phyloP scores from a whole-genome alignment of 495 filamentous ascomycete species.

The Lasiosphaeria miniovina region DNA sequence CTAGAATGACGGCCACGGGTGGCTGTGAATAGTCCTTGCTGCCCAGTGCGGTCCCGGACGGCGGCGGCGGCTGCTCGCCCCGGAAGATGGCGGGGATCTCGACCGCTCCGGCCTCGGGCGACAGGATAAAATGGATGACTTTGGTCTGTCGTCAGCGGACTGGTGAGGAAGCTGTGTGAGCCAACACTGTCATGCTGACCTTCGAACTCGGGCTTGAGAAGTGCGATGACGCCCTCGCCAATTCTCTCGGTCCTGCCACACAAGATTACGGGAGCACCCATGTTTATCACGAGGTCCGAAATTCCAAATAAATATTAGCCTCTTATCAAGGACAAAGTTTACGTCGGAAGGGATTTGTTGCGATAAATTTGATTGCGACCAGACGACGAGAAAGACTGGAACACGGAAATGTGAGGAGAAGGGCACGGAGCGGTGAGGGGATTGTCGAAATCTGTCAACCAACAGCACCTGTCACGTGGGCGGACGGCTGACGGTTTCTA shows the following conservation, averaged over 20 bases:
- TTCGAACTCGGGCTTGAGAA: background rate
- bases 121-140: constrained; percentile 2
- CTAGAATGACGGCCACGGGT: constrained; percentile 1
- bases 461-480: too few species aligned
- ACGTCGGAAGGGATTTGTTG: too few species aligned
- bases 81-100: background rate
- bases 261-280: background rate
- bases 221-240: background rate
- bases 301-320: too few species aligned
- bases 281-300: too few species aligned
- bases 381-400: too few species aligned
- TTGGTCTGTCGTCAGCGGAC: background rate
- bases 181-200: background rate
- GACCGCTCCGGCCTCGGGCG: background rate
- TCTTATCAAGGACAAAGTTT: too few species aligned
- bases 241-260: background rate
- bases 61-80: background rate
- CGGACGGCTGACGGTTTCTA: too few species aligned
- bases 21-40: constrained; percentile 1
- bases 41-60: background rate
- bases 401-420: too few species aligned
- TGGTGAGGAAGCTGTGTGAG: background rate
- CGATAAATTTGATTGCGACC: too few species aligned
- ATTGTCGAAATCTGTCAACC: too few species aligned
- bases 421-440: too few species aligned